A percentile compares a stretch with the other conserved stretches of the same genome.
These are phyloP conservation scores for Azolla pinnata DNA, from an alignment of 75 land plant species.

Conservation along the genomic window DNA sequence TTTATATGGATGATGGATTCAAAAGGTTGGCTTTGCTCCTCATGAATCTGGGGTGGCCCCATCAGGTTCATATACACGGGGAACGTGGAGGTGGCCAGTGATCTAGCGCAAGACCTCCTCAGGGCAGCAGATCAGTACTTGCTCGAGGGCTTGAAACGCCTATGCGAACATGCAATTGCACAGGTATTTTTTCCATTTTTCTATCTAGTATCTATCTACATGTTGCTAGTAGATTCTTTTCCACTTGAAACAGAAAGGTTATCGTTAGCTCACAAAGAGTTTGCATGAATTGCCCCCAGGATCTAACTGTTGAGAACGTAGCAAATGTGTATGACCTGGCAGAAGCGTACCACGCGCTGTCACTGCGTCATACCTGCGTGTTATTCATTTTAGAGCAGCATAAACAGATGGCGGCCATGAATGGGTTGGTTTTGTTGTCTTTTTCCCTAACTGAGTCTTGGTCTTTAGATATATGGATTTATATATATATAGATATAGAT, in stretches of 20 bases:
- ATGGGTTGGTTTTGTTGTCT: no score
- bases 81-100: conserved; percentile 50
- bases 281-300: conserved; percentile 24
- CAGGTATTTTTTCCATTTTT: conserved; percentile 48
- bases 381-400: conserved; percentile 69
- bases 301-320: conserved; percentile 72
- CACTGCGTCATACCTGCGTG: conserved; percentile 72
- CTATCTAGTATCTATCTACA: no score
- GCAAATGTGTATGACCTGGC: conserved; percentile 71
- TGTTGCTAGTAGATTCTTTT: no score
- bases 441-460: no score
- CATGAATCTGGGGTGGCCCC: not conserved
- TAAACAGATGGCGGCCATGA: conserved; percentile 42
- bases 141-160: conserved; percentile 79
- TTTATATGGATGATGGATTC: no score
- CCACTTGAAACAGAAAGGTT: no score
- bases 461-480: no score
- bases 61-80: conserved; percentile 91
- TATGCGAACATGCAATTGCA: conserved; percentile 83
- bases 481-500: no score
- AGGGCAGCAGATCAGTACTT: conserved; percentile 96
- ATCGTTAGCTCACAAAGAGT: no score
- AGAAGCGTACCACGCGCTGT: conserved; percentile 76
- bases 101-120: conserved; percentile 80
- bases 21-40: no score